Evolutionary conservation across 2,329 filamentous ascomycete genomes (phyloP).

Genomic region (Hirsutella minnesotensis): DNA sequence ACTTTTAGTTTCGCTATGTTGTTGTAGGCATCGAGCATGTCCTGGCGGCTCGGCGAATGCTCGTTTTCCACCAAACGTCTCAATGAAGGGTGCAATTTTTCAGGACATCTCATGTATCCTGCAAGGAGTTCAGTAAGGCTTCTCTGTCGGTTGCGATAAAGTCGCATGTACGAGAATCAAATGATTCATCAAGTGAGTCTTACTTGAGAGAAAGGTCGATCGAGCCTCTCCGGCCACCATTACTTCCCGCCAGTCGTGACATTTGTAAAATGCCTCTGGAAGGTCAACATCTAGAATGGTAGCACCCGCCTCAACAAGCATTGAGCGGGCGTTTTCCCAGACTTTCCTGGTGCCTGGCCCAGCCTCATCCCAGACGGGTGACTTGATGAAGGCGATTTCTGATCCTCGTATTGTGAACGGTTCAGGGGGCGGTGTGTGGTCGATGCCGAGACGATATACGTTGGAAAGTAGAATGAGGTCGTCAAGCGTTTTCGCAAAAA

Average conservation of each 20-base stretch:
- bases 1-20: neutral
- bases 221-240: constrained; percentile 5
- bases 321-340: constrained; percentile 23
- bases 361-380: constrained; percentile 36
- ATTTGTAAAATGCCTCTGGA: constrained; percentile 31
- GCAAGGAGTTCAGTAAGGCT: neutral
- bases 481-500: constrained; percentile 44
- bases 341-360: constrained; percentile 31
- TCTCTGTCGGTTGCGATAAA: neutral
- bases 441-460: constrained; percentile 44
- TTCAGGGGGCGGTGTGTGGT: constrained; percentile 8
- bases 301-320: constrained; percentile 36
- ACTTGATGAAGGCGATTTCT: constrained; percentile 43
- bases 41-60: neutral
- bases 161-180: neutral
- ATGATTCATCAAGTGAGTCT: neutral
- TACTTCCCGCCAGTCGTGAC: constrained; percentile 33
- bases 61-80: neutral
- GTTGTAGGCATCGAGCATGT: neutral
- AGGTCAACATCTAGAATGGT: constrained; percentile 43
- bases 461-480: constrained; percentile 46
- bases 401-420: constrained; percentile 29
- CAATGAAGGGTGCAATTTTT: neutral
- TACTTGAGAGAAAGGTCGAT: constrained; percentile 7
- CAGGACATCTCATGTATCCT: neutral